These are phyloP conservation scores for Paxillus ammoniavirescens DNA, from an alignment of 768 basidiomycete genomes.

Conservation along the genomic window DNA sequence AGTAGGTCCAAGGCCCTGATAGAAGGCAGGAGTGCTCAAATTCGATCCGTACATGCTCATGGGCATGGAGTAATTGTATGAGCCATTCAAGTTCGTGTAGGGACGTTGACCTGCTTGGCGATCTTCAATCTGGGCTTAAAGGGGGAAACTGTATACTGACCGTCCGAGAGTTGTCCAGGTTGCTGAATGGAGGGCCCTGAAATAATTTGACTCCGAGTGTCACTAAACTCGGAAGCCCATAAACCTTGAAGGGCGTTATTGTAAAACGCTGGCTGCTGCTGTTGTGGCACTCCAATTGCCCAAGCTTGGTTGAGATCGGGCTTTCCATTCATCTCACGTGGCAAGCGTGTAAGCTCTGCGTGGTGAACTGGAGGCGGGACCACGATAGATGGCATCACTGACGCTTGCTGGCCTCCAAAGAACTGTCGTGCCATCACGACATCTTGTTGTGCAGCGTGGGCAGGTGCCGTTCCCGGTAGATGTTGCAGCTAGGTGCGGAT, in stretches of 20 bases:
- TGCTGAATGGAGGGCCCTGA: conserved; percentile 34
- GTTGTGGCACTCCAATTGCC: conserved; percentile 49
- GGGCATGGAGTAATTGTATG: conserved; percentile 38
- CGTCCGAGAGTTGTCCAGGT: conserved; percentile 20
- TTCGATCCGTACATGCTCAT: conserved; percentile 29
- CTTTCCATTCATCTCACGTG: conserved; percentile 20
- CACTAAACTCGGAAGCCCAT: conserved; percentile 61
- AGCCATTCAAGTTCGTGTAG: conserved; percentile 35
- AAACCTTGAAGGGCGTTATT: conserved; percentile 31
- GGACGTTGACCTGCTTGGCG: conserved; percentile 31
- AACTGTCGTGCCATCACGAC: conserved; percentile 76
- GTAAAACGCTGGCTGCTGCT: conserved; percentile 37
- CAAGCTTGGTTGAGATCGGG: conserved; percentile 51
- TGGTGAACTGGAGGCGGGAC: conserved; percentile 32
- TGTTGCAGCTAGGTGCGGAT: conserved; percentile 59
- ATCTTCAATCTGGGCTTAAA: conserved; percentile 2
- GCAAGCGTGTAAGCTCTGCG: conserved; percentile 27
- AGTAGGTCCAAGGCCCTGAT: conserved; percentile 29
- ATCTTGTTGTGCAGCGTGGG: conserved; percentile 60
- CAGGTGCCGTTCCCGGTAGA: conserved; percentile 57
- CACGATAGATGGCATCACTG: conserved; percentile 34
- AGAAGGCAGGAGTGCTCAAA: conserved; percentile 35
- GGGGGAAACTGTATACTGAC: conserved; percentile 8
- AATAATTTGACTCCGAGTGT: conserved; percentile 22
- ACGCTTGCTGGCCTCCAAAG: conserved; percentile 50